Evolutionary conservation across 169 alveolate species (phyloP), one percentile per base, ranked within the genome.

Genomic region (Eimeria tenella): DNA sequence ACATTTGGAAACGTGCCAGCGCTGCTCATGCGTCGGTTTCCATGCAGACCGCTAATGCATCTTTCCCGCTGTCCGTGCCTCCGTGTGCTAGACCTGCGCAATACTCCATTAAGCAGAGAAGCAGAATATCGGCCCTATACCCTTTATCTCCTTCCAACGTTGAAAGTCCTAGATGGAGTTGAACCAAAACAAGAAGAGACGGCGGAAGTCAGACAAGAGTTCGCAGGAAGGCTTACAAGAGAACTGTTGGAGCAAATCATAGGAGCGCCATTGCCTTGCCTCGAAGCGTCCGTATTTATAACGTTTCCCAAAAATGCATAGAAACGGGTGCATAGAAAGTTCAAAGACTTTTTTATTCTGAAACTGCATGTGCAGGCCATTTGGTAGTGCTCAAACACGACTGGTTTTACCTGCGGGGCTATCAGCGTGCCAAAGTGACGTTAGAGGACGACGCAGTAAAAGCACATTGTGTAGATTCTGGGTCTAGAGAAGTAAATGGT

Each of bases 121-220:
- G 62, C 95, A 65, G 95, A 91, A 56, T 91, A 91, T 49, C 90
- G 95, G 19, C 31, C 87, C 49, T 91, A 91, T 65, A 52, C 95
- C 53, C 92, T 91, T 8, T 91, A 79, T 53, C 86, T 91, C 50
- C 82, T 91, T 21, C 79, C 75, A 10, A 55, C 74, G 21, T 56
- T 91, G 21, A 91, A 79, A 65, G 31, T 91, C 63, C 71, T 91
- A 52, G 95, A 91, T 42, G 95, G 95, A 58, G 75, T 68, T 52
- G 92, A 77, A 21, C 86, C 88, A 6, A 50, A 74, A 60, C 70
- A 58, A 25, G 75, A 91, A 21, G 86, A 79, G 17, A 74, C 62
- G 42, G 92, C 31, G 15, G 91, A 91, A 19, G 17, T 91, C 10
- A 49, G 63, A 42, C 91, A 81, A 7, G 92, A 62, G 5, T 91